Evolutionary conservation across 331 rosid species (phyloP), one percentile per base, ranked within the genome.

Genomic region (Saraca asoca): DNA sequence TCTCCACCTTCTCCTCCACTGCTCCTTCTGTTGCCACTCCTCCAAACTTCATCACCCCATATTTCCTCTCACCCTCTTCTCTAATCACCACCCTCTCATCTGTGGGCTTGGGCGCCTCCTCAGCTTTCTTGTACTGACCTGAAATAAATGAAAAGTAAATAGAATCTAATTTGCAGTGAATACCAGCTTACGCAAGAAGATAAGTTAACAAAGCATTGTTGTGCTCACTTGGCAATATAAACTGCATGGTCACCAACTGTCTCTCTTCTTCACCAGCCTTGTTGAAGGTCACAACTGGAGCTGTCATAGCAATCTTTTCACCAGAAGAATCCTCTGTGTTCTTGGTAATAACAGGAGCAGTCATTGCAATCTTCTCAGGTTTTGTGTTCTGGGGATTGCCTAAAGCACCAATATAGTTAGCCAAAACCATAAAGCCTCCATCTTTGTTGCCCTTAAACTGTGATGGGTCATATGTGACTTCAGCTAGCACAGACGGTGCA

Each of bases 301-400:
- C 88, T 1, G 95, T 89, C 95, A 92, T 91, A 7, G 90, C 82
- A 31, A 91, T 85, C 72, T 72, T 81, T 48, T 84, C 91, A 0
- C 77, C 69, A 24, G 31, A 24, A 0, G 60, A 15, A 71, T 0
- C 45, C 7, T 24, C 20, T 10, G 68, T n/a, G 37, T 46, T 71
- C 71, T 85, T 83, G n/a, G 98, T 89, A 12, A 89, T 76, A 5
- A 92, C 96, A 0, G 98, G 96, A 2, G 87, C 85, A 2, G 96
- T 87, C 98, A 92, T 90, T 3, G 90, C 93, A 8, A 93, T 88
- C 67, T 84, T 85, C 54, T 93, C 96, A 0, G 96, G 95, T 64
- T 66, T 85, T 0, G 77, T 41, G 69, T 93, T 90, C 74, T 89
- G 88, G 0, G 98, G 91, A 0, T 78, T 75, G 35, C 98, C 94